Conservation (phyloP, 495 filamentous ascomycete genomes). For the Annulohypoxylon moriforme region DNA sequence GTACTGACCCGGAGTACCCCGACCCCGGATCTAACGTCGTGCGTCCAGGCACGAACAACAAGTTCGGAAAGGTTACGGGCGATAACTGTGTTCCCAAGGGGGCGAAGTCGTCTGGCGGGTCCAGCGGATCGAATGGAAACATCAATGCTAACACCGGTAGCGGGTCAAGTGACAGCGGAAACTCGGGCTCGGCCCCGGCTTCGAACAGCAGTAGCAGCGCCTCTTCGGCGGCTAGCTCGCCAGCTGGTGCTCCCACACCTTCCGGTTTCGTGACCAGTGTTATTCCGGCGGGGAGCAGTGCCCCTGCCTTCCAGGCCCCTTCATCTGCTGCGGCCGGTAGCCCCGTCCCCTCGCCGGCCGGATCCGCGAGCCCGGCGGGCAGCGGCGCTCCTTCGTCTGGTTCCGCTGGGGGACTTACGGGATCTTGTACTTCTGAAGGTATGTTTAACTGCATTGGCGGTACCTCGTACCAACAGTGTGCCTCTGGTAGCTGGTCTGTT, state of each 20-base stretch:
- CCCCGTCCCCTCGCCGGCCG: constrained; percentile 5
- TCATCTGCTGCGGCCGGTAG: not conserved
- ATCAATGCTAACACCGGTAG: constrained; percentile 1
- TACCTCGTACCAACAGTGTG: constrained; percentile 48
- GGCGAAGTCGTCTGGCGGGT: too few relatives aligned
- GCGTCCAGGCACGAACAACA: constrained; percentile 42
- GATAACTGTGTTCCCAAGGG: constrained; percentile 43
- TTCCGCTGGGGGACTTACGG: constrained; percentile 42
- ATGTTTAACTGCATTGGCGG: constrained; percentile 53
- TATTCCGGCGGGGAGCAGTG: not conserved
- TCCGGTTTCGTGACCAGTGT: constrained; percentile 20
- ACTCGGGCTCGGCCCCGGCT: not conserved
- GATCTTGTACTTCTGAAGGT: constrained; percentile 44
- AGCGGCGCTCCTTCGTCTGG: constrained; percentile 28
- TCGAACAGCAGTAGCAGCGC: constrained; percentile 13
- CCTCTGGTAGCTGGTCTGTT: constrained; percentile 41
- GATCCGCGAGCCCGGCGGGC: constrained; percentile 14
- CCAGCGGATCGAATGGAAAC: constrained; percentile 25
- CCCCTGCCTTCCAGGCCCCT: constrained; percentile 16
- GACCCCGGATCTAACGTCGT: constrained; percentile 67
- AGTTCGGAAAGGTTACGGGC: constrained; percentile 31
- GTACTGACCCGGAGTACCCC: constrained; percentile 62
- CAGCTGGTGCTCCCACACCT: not conserved
- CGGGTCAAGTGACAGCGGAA: not conserved
- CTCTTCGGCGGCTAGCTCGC: not conserved